Evolutionary conservation across 495 filamentous ascomycete species (phyloP).

Genomic region (Lasiosphaeria ovina): DNA sequence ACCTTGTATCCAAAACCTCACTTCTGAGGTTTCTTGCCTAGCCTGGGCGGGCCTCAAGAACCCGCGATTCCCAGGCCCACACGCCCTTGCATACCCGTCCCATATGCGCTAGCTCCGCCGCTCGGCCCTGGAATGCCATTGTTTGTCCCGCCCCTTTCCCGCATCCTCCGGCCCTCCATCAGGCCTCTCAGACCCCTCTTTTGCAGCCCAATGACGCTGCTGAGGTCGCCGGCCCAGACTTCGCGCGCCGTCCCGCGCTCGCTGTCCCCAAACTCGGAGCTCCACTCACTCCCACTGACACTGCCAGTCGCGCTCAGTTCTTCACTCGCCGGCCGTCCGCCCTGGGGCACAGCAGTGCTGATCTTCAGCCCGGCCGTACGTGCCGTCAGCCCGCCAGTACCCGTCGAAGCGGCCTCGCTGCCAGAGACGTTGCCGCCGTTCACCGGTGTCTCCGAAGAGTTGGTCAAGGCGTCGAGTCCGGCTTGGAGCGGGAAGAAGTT

Average conservation of each 20-base stretch:
- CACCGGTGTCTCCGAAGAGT: conserved; percentile 28
- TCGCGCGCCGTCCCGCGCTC: conserved; percentile 44
- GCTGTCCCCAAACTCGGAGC: conserved; percentile 43
- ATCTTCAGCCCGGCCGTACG: conserved; percentile 36
- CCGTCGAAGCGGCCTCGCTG: conserved; percentile 11
- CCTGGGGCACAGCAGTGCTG: conserved; percentile 36
- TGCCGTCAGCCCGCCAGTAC: conserved; percentile 6
- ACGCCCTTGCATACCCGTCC: conserved; percentile 10
- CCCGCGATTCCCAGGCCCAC: conserved; percentile 27
- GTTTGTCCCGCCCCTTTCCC: conserved; percentile 57
- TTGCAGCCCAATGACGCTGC: conserved; percentile 93
- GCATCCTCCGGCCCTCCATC: conserved; percentile 90
- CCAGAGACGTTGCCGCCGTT: conserved; percentile 16
- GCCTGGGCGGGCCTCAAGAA: conserved; percentile 9
- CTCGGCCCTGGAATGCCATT: conserved; percentile 4
- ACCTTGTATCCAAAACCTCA: not conserved
- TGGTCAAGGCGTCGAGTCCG: conserved; percentile 26
- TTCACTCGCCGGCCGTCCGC: conserved; percentile 38
- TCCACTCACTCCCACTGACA: conserved; percentile 48
- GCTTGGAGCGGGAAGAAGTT: conserved; percentile 42
- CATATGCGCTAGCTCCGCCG: not conserved
- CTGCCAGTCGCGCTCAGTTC: conserved; percentile 51
- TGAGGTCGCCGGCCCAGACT: conserved; percentile 80
- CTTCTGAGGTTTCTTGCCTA: not conserved
- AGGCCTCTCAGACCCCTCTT: conserved; percentile 87